These are phyloP conservation scores for Macrolepiota albuminosa DNA, from an alignment of 768 basidiomycete genomes.

Conservation along the genomic window DNA sequence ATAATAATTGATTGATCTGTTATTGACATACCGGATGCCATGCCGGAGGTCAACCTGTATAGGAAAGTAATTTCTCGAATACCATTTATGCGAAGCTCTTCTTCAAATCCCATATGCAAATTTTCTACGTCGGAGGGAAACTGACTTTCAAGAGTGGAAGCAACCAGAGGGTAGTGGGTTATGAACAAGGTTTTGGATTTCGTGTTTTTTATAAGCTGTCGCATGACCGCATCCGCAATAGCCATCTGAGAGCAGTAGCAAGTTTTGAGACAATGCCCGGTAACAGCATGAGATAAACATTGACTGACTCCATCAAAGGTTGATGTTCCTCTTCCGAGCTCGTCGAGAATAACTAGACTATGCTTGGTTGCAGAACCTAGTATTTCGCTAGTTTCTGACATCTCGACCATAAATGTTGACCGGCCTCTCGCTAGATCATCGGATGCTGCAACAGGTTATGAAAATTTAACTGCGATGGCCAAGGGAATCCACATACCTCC, in stretches of 20 bases:
- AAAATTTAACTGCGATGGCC: neutral
- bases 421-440: slow-evolving; percentile 85
- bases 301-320: slow-evolving; percentile 78
- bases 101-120: slow-evolving; percentile 82
- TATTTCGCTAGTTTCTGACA: slow-evolving; percentile 91
- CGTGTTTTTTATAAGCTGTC: slow-evolving; percentile 55
- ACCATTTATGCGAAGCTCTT: slow-evolving; percentile 66
- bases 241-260: slow-evolving; percentile 54
- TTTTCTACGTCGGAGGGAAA: slow-evolving; percentile 66
- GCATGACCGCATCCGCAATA: slow-evolving; percentile 77
- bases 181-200: slow-evolving; percentile 84
- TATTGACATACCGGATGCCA: slow-evolving; percentile 46
- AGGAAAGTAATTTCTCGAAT: slow-evolving; percentile 81
- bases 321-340: slow-evolving; percentile 85
- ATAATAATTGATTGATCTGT: neutral
- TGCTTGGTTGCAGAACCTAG: slow-evolving; percentile 66
- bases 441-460: slow-evolving; percentile 46
- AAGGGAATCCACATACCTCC: slow-evolving; percentile 50
- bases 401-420: slow-evolving; percentile 97
- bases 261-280: neutral
- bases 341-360: slow-evolving; percentile 88
- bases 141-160: slow-evolving; percentile 55
- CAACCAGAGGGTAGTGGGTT: slow-evolving; percentile 89
- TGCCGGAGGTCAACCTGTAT: slow-evolving; percentile 67
- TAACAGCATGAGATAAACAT: neutral